Evolutionary conservation across 2,329 filamentous ascomycete genomes (phyloP), one percentile per base, ranked within the genome.

Genomic region (Monosporascus sp.): DNA sequence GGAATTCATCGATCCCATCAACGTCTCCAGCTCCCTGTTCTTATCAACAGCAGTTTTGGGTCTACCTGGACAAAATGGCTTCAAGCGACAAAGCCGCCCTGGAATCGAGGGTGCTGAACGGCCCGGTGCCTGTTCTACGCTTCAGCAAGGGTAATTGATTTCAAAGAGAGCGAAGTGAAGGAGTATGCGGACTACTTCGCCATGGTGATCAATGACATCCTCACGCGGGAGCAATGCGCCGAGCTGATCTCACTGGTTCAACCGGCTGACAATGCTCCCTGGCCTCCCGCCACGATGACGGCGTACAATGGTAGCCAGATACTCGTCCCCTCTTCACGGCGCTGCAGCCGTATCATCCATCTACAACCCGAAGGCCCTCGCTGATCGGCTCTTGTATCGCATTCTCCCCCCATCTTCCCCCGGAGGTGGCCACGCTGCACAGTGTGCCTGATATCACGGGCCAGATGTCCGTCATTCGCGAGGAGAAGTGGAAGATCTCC

Each of bases 401-500:
- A 54, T 60, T 15, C 46, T 56, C 5, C 54, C 54, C 52, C 14
- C 50, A 50, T 38, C 41, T 60, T 38, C 54, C 58, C 6, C 50
- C 54, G 25, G 20, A 52, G 6, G 37, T 59, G 18, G 44, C 51
- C 39, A 59, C 49, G 8, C 41, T 60, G 11, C 49, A 56, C 20
- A 49, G 57, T 25, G 43, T 48, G 8, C 51, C 54, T 22, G 54
- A 56, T 37, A 49, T 60, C 48, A 58, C 57, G 6, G 50, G 54
- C 39, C 55, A 58, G 18, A 47, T 22, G 27, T 55, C 57, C 3
- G 25, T 58, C 37, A 54, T 56, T 39, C 49, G 49, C 31, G 52
- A 51, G 17, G 57, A 57, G 47, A 56, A 52, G 35, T 59, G 55
- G 57, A 41, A 39, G n/a, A 48, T 59, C 22, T 46, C 45, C 20